Evolutionary conservation across 495 filamentous ascomycete genomes (phyloP), one percentile per base, ranked within the genome.

Genomic region (Talaromyces ruber): DNA sequence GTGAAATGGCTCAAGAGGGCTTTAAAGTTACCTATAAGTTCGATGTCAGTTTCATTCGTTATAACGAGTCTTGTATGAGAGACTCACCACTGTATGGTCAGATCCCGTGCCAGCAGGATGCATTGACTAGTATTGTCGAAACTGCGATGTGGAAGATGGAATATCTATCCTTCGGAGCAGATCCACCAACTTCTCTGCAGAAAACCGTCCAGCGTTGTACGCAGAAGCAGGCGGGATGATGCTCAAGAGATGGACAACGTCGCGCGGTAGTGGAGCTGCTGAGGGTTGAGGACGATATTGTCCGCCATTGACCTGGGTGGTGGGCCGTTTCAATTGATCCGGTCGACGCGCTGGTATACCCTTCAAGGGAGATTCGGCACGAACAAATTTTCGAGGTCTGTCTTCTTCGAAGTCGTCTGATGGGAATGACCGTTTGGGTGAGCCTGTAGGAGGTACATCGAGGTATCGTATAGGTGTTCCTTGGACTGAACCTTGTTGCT

Each of bases 341-440:
- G 94, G 75, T 21, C 91, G 85, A 39, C 92, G 86, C 39, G 89
- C 88, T 21, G 93, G 91, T 1, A 86, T 86, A 11, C 88, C 89
- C 71, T 94, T 97, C 26, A 98, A 79, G 0, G 95, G 93, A 16
- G 91, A 96, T 54, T 89, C 92, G 24, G 86, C 90, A 22, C 94
- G 86, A 55, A 80, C 77, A 58, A 93, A 75, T 70, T 98, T 98
- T 51, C 92, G 87, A 3, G 92, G 91, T 14, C 86, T 73, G 6
- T 71, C 68, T 50, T 93, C 79, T 37, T 93, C 91, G 25, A 82
- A 83, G 26, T 92, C 90, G 53, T 94, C 91, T 7, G 72, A 62
- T 8, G 82, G 83, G 34, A 87, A 80, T 0, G 89, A 81, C 11
- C 91, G 81, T 68, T 96, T 96, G 0, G 92, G 92, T 6, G 90